phyloP scores from a whole-genome alignment of 768 basidiomycete genomes.

The Naganishia vaughanmartiniae region DNA sequence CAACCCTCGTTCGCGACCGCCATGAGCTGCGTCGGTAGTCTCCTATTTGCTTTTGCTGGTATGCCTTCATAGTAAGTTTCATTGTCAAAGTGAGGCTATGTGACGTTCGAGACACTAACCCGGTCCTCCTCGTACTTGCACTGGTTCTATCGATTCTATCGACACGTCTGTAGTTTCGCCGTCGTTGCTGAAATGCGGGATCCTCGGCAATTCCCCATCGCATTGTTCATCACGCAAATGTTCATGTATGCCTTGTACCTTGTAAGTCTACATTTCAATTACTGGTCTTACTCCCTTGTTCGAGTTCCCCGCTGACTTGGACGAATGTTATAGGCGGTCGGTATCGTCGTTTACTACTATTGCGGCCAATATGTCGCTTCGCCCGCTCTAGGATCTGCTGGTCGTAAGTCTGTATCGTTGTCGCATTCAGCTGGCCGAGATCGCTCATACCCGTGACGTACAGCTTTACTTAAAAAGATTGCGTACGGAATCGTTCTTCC shows the following conservation, averaged over 20 bases:
- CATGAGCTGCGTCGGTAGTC: slow-evolving; percentile 38
- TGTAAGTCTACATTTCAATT: neutral
- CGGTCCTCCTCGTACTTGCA: no score
- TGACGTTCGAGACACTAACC: no score
- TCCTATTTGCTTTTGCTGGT: slow-evolving; percentile 39
- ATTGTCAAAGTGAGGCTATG: neutral
- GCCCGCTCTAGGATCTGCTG: slow-evolving; percentile 46
- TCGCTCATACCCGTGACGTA: neutral
- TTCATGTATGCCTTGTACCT: slow-evolving; percentile 34
- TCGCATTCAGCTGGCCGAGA: slow-evolving; percentile 2
- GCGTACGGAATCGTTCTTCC: slow-evolving; percentile 39
- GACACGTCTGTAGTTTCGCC: slow-evolving; percentile 25
- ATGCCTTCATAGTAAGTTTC: slow-evolving; percentile 35
- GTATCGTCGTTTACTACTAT: slow-evolving; percentile 46
- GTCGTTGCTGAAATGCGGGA: slow-evolving; percentile 41
- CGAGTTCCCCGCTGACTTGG: neutral
- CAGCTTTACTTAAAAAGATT: slow-evolving; percentile 29
- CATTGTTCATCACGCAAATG: slow-evolving; percentile 22
- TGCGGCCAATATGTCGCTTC: slow-evolving; percentile 40
- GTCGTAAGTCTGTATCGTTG: slow-evolving; percentile 35
- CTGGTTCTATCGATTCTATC: no score
- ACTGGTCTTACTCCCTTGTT: neutral
- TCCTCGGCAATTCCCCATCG: slow-evolving; percentile 14
- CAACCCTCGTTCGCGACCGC: slow-evolving; percentile 38
- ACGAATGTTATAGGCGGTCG: slow-evolving; percentile 36